These are phyloP conservation scores for Coniella vitis DNA, from an alignment of 2,329 filamentous ascomycete species.

Conservation along the genomic window DNA sequence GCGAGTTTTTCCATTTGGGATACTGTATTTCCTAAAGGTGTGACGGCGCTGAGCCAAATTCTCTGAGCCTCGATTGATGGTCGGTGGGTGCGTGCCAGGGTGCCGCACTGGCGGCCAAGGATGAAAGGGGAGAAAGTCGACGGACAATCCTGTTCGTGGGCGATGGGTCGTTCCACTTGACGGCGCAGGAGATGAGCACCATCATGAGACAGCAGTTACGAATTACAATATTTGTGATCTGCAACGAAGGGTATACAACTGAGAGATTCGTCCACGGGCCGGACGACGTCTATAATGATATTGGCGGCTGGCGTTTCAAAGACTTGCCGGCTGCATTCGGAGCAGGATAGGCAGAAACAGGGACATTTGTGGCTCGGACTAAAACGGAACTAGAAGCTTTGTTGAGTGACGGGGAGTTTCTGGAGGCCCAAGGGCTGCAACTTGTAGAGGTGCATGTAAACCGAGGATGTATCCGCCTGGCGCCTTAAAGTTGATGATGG, in stretches of 20 bases:
- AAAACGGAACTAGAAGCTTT: conserved; percentile 61
- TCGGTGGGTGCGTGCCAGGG: conserved; percentile 52
- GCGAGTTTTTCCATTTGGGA: conserved; percentile 86
- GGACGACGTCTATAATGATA: conserved; percentile 75
- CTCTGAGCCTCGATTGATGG: conserved; percentile 63
- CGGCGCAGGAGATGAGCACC: conserved; percentile 75
- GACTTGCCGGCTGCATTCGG: conserved; percentile 64
- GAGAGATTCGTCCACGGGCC: conserved; percentile 84
- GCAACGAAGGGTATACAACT: conserved; percentile 85
- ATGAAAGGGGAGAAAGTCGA: conserved; percentile 55
- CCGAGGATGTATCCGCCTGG: conserved; percentile 70
- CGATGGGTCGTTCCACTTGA: conserved; percentile 81
- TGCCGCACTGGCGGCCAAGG: conserved; percentile 68
- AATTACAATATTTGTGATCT: conserved; percentile 79
- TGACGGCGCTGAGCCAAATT: conserved; percentile 75
- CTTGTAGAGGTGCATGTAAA: conserved; percentile 81
- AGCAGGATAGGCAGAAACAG: conserved; percentile 45
- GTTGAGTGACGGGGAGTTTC: conserved; percentile 59
- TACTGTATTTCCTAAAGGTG: conserved; percentile 68
- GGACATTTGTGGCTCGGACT: conserved; percentile 62
- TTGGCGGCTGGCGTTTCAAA: conserved; percentile 67
- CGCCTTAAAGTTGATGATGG: conserved; percentile 61
- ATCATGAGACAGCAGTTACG: conserved; percentile 71
- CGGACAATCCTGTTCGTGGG: conserved; percentile 81
- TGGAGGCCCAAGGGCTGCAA: conserved; percentile 47